Conservation (phyloP, 2,329 filamentous ascomycete genomes). For the Eutypa lata region DNA sequence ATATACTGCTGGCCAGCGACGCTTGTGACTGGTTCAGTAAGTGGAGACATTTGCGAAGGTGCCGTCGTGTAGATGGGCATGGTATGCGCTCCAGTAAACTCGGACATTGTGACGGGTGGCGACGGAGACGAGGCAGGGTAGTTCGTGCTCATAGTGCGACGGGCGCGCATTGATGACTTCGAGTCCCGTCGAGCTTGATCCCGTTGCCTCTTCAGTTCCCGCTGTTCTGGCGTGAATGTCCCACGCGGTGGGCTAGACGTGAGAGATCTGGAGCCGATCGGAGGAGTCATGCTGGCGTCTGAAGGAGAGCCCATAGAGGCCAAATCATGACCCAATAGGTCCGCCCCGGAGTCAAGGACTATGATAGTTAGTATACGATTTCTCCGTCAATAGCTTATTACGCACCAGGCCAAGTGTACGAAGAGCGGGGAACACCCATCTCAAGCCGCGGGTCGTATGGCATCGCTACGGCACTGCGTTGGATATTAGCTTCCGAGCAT, state of each 20-base stretch:
- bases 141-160: constrained; percentile 47
- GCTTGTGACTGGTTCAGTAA: constrained; percentile 46
- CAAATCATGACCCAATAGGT: constrained; percentile 43
- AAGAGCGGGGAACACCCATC: constrained; percentile 47
- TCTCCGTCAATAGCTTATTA: constrained; percentile 12
- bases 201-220: constrained; percentile 59
- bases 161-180: constrained; percentile 49
- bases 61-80: constrained; percentile 52
- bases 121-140: constrained; percentile 31
- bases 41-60: constrained; percentile 47
- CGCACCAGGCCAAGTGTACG: constrained; percentile 50
- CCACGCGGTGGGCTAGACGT: constrained; percentile 57
- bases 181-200: constrained; percentile 58
- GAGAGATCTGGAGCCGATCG: constrained; percentile 47
- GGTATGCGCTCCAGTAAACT: constrained; percentile 37
- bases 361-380: constrained; percentile 2
- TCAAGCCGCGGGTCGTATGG: constrained; percentile 48
- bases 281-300: constrained; percentile 50
- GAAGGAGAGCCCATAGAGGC: constrained; percentile 43
- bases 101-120: constrained; percentile 41
- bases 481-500: constrained; percentile 5
- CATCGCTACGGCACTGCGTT: constrained; percentile 44
- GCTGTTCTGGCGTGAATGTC: constrained; percentile 56
- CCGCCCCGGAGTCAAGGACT: constrained; percentile 33
- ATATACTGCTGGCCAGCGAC: constrained; percentile 43